These are phyloP conservation scores for Dactylellina cionopaga DNA, from an alignment of 2,329 filamentous ascomycete species.

Conservation along the genomic window DNA sequence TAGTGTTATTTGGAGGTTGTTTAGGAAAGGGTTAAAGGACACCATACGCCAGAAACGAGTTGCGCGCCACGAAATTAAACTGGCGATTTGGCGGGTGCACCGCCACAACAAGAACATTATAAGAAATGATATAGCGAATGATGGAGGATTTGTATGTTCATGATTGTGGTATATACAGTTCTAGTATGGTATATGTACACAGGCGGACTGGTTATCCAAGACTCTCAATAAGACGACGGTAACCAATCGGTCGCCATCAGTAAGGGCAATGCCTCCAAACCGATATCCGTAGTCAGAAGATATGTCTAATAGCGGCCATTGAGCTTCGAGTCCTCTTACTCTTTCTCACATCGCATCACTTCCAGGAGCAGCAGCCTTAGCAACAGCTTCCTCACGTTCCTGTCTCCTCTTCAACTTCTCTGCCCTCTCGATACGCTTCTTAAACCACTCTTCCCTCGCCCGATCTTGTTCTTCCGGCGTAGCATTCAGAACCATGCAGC, in stretches of 20 bases:
- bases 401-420: conserved; percentile 37
- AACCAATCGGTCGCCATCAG: too few relatives aligned
- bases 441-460: conserved; percentile 94
- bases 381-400: conserved; percentile 34
- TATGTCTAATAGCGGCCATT: neutral
- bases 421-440: conserved; percentile 73
- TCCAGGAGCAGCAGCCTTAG: conserved; percentile 5
- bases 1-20: conserved; percentile 22
- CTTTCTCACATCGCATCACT: conserved; percentile 14
- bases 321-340: neutral
- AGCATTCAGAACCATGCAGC: conserved; percentile 88
- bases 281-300: neutral
- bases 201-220: conserved; percentile 2
- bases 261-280: neutral
- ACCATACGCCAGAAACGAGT: conserved; percentile 48
- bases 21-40: conserved; percentile 52
- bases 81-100: conserved; percentile 24
- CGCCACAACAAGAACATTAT: conserved; percentile 36
- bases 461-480: conserved; percentile 85
- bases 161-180: conserved; percentile 32
- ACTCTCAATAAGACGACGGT: too few relatives aligned
- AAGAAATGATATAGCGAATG: conserved; percentile 7
- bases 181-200: conserved; percentile 38
- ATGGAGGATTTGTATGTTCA: conserved; percentile 7
- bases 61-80: conserved; percentile 8